Evolutionary conservation across 225 moss, liverwort and hornwort genomes (phyloP).

Genomic region (Marchantia paleacea): DNA sequence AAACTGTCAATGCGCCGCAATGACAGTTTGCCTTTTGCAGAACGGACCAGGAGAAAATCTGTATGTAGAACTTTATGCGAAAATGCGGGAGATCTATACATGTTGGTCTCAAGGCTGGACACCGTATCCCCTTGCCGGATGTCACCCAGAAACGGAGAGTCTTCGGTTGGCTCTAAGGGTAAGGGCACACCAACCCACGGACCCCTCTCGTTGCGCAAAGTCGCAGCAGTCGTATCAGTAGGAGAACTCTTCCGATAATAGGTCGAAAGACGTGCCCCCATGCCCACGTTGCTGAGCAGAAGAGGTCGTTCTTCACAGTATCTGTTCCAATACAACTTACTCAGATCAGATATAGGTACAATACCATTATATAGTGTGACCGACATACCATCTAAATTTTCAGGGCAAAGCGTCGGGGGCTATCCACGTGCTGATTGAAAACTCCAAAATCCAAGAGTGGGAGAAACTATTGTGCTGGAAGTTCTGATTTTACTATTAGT

Average conservation of each 20-base stretch:
- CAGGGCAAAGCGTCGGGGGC: too few species aligned
- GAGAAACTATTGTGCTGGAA: background rate
- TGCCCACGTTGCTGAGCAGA: constrained; percentile 92
- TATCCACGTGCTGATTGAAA: too few species aligned
- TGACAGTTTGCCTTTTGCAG: constrained; percentile 85
- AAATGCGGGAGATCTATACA: constrained; percentile 94
- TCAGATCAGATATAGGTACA: background rate
- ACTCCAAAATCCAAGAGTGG: background rate
- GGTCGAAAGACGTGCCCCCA: constrained; percentile 92
- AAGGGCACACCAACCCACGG: constrained; percentile 85
- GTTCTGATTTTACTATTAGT: background rate
- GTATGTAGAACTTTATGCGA: constrained; percentile 81
- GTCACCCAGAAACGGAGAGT: constrained; percentile 97
- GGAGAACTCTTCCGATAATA: constrained; percentile 83
- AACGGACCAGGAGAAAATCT: constrained; percentile 96
- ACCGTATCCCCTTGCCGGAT: constrained; percentile 87
- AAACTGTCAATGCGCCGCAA: constrained; percentile 92
- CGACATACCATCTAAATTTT: background rate
- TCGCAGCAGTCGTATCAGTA: constrained; percentile 87
- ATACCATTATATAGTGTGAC: background rate
- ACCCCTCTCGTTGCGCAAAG: constrained; percentile 89
- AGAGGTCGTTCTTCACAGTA: constrained; percentile 99
- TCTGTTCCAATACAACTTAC: constrained; percentile 32
- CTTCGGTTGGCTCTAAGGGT: constrained; percentile 95
- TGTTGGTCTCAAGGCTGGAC: constrained; percentile 89